Evolutionary conservation across 2,329 filamentous ascomycete genomes (phyloP).

Genomic region (Phyllosticta paracitricarpa): DNA sequence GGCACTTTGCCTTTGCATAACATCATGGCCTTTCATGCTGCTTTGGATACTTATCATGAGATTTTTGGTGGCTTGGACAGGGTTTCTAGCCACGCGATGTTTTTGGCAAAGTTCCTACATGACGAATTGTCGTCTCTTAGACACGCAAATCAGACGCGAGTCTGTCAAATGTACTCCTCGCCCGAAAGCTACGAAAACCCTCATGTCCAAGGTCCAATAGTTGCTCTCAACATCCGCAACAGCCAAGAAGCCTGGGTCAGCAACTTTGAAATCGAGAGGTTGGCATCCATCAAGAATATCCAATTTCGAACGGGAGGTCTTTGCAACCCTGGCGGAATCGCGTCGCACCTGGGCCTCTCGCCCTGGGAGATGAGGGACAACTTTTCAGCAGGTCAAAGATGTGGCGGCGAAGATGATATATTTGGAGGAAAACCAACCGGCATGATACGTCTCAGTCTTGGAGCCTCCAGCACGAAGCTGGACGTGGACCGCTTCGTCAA

Average conservation of each 20-base stretch:
- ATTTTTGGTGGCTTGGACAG: constrained; percentile 63
- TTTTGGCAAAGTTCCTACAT: constrained; percentile 51
- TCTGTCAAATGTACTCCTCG: constrained; percentile 57
- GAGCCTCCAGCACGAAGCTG: constrained; percentile 72
- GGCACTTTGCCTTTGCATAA: constrained; percentile 85
- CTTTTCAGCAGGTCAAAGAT: constrained; percentile 75
- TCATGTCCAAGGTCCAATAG: constrained; percentile 55
- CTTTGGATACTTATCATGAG: constrained; percentile 56
- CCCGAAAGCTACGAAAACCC: constrained; percentile 33
- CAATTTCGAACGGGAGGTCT: constrained; percentile 81
- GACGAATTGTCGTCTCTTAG: constrained; percentile 47
- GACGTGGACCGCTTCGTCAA: constrained; percentile 64
- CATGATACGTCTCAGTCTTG: constrained; percentile 73
- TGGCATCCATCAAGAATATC: constrained; percentile 67
- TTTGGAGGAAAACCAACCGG: constrained; percentile 80
- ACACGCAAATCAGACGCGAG: constrained; percentile 57
- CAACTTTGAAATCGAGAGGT: constrained; percentile 76
- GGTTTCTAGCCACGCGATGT: constrained; percentile 61
- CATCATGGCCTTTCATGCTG: constrained; percentile 71
- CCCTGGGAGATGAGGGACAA: constrained; percentile 77
- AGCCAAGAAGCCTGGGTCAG: constrained; percentile 64
- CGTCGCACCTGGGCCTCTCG: constrained; percentile 59
- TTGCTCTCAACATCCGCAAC: constrained; percentile 75
- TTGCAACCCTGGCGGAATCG: constrained; percentile 85
- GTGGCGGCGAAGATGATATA: constrained; percentile 73